Evolutionary conservation across 1,139 yeast species (phyloP), one percentile per base, ranked within the genome.

Genomic region (Taphrina sp.): DNA sequence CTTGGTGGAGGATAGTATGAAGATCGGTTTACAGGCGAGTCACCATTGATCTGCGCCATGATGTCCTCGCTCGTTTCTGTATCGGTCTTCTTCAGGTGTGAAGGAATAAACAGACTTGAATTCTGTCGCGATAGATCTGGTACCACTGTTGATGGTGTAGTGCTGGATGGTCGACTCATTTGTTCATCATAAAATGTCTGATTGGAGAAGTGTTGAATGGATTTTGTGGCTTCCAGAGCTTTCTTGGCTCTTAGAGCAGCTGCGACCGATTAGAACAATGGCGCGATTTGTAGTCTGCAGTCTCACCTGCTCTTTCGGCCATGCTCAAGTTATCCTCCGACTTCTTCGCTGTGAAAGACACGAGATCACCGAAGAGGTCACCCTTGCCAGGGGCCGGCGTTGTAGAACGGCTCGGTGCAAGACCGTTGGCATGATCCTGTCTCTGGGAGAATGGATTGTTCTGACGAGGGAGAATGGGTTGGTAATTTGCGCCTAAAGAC

Each of bases 41-140:
- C 33, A 22, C 46, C 54, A 33, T 49, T 49, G 41, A 49, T 49
- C 17, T 31, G 38, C 20, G 54, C 54, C 17, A 49, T 20, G 10
- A 49, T 34, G 29, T 49, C 54, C 5, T 49, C 54, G n/a, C 46
- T 49, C 3, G 54, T 39, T 39, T 49, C 54, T 4, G 54, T 49
- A 4, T 49, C 38, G 19, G 45, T 49, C 14, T 33, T 29, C n/a
- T 35, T 20, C 22, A 49, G n/a, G 12, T 20, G 29, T 7, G 47
- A 14, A 19, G 24, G 36, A 20, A 10, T 24, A 5, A 49, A 23
- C n/a, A 16, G 12, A 19, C 34, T 14, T 0, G 24, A 14, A 14
- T 12, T 14, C 17, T n/a, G 44, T 12, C 23, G 2, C 5, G 33
- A 12, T n/a, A n/a, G n/a, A n/a, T n/a, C n/a, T 8, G 33, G 7